phyloP scores from a whole-genome alignment of 2,329 filamentous ascomycete genomes.

The Cyphellophora attinorum region DNA sequence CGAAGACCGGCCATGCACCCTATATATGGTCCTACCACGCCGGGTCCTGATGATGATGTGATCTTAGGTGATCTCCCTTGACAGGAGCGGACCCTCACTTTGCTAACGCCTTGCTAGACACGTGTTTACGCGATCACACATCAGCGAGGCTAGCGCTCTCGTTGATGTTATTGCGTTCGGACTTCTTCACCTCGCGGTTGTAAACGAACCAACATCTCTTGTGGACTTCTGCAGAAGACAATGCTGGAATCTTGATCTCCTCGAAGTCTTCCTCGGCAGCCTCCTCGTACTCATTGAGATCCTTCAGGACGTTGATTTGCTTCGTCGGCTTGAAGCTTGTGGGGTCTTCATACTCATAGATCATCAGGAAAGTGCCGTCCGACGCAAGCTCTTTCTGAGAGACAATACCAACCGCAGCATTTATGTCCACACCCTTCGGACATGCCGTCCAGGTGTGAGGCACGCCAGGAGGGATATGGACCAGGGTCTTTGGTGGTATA shows the following conservation, averaged over 20 bases:
- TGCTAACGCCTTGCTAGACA: too few species aligned
- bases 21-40: too few species aligned
- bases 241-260: conserved; percentile 4
- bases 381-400: conserved; percentile 4
- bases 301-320: conserved; percentile 6
- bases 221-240: conserved; percentile 3
- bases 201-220: conserved; percentile 6
- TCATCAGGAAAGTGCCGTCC: conserved; percentile 10
- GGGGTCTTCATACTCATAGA: conserved; percentile 13
- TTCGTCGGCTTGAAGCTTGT: conserved; percentile 11
- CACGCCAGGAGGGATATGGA: conserved; percentile 10
- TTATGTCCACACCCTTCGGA: conserved; percentile 8
- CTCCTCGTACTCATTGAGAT: conserved; percentile 7
- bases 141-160: too few species aligned
- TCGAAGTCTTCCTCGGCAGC: conserved; percentile 6
- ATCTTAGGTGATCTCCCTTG: too few species aligned
- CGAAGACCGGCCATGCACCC: too few species aligned
- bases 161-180: too few species aligned
- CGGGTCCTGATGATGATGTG: too few species aligned
- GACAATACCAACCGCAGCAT: conserved; percentile 1
- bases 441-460: conserved; percentile 14
- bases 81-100: too few species aligned
- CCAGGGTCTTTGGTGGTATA: conserved; percentile 11
- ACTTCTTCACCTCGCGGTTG: conserved; percentile 2
- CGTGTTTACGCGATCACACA: too few species aligned